phyloP scores from a whole-genome alignment of 108 stramenopile genomes.

The Parietichytrium sp. region DNA sequence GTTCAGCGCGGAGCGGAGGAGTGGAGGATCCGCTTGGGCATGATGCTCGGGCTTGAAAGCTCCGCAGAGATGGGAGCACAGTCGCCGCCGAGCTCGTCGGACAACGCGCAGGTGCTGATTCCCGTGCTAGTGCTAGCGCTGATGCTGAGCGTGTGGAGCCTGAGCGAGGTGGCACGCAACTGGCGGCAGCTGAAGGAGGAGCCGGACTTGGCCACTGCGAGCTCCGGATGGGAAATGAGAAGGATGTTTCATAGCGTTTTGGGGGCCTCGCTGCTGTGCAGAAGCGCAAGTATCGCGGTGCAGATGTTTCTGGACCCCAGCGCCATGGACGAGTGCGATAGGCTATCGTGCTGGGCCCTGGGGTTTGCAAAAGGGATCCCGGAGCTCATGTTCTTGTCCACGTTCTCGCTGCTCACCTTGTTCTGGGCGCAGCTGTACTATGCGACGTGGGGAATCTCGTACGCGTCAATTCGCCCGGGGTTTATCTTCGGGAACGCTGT shows the following conservation, averaged over 20 bases:
- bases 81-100: too few relatives aligned
- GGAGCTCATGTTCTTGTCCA: constrained; percentile 6
- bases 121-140: too few relatives aligned
- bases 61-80: too few relatives aligned
- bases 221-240: constrained; percentile 30
- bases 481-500: background rate
- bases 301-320: background rate
- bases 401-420: constrained; percentile 27
- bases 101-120: too few relatives aligned
- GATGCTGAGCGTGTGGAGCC: background rate
- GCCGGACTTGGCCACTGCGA: background rate
- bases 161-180: background rate
- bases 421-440: constrained; percentile 40
- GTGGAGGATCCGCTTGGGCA: too few relatives aligned
- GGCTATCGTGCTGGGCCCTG: background rate
- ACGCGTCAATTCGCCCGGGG: constrained; percentile 1
- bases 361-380: background rate
- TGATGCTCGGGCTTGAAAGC: too few relatives aligned
- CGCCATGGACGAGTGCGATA: background rate
- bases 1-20: too few relatives aligned
- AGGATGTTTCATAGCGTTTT: background rate
- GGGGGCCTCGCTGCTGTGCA: background rate
- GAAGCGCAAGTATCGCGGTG: background rate
- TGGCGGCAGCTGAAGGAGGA: constrained; percentile 8
- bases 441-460: constrained; percentile 24